Conservation (phyloP, 257 asterid genomes). For the Haberlea rhodopensis region DNA sequence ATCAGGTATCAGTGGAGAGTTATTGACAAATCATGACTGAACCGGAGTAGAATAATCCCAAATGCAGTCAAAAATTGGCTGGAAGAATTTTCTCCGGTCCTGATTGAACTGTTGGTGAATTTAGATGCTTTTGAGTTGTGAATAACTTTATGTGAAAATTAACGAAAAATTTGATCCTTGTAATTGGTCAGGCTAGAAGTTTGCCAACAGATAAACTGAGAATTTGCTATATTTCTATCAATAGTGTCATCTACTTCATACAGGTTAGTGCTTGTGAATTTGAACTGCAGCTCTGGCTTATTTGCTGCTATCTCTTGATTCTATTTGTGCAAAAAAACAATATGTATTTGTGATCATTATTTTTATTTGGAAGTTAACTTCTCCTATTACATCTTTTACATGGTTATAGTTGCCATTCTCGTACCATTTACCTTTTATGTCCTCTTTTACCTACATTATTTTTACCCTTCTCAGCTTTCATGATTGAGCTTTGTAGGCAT, state of each 20-base stretch:
- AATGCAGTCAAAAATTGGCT: slow-evolving; percentile 15
- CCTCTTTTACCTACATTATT: background rate
- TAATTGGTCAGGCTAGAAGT: slow-evolving; percentile 80
- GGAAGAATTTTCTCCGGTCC: background rate
- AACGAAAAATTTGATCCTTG: slow-evolving; percentile 30
- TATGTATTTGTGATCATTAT: slow-evolving; percentile 1
- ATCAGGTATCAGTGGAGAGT: slow-evolving; percentile 61
- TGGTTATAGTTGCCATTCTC: background rate
- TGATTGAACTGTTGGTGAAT: slow-evolving; percentile 19
- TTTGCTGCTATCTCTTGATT: slow-evolving; percentile 21
- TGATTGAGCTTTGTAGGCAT: background rate
- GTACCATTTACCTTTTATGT: background rate
- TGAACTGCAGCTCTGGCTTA: slow-evolving; percentile 18
- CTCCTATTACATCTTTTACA: slow-evolving; percentile 12
- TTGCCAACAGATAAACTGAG: slow-evolving; percentile 88
- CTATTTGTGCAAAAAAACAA: too few species aligned
- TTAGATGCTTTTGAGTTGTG: slow-evolving; percentile 24
- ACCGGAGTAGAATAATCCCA: background rate
- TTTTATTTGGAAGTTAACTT: slow-evolving; percentile 13
- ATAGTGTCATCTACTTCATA: slow-evolving; percentile 63
- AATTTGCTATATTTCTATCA: slow-evolving; percentile 55
- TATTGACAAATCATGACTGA: slow-evolving; percentile 9
- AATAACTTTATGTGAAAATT: slow-evolving; percentile 22
- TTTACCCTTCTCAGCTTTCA: background rate
- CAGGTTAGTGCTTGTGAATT: slow-evolving; percentile 54